A percentile compares a stretch with the other conserved stretches of the same genome.
These are phyloP conservation scores for Fusarium pininemorale DNA, from an alignment of 2,329 filamentous ascomycete genomes.

Conservation along the genomic window DNA sequence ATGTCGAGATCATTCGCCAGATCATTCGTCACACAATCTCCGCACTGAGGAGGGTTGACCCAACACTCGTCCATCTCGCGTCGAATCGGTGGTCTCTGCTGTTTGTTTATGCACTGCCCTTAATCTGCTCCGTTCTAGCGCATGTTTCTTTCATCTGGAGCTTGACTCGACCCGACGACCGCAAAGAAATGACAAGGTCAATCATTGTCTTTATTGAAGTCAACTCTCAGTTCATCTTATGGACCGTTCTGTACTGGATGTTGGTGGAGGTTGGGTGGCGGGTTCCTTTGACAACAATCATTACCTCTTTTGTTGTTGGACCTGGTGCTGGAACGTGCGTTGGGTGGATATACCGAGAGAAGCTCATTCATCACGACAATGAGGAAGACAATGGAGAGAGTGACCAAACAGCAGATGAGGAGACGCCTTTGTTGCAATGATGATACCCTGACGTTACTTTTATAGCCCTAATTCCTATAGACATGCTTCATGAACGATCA, in stretches of 20 bases:
- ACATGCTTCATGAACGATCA: slow-evolving; percentile 26
- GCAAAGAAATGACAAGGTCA: slow-evolving; percentile 60
- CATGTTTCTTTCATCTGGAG: slow-evolving; percentile 56
- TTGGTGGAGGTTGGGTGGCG: slow-evolving; percentile 60
- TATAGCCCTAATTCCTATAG: slow-evolving; percentile 15
- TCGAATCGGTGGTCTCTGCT: slow-evolving; percentile 50
- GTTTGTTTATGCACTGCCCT: slow-evolving; percentile 57
- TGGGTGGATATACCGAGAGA: slow-evolving; percentile 53
- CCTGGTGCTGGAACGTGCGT: slow-evolving; percentile 52
- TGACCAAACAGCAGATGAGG: slow-evolving; percentile 39
- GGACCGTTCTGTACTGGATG: slow-evolving; percentile 64
- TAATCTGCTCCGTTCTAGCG: slow-evolving; percentile 54
- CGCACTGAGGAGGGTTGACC: slow-evolving; percentile 40
- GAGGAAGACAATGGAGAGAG: slow-evolving; percentile 11
- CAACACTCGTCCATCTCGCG: slow-evolving; percentile 54
- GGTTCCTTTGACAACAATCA: slow-evolving; percentile 47
- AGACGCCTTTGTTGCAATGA: slow-evolving; percentile 47
- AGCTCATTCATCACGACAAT: slow-evolving; percentile 43
- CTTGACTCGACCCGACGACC: slow-evolving; percentile 53
- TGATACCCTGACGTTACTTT: background rate
- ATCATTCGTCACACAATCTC: slow-evolving; percentile 45
- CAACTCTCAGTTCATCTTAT: slow-evolving; percentile 54
- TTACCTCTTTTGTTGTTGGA: slow-evolving; percentile 46
- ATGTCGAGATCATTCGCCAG: slow-evolving; percentile 56
- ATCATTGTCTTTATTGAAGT: slow-evolving; percentile 58